Evolutionary conservation across 2,329 filamentous ascomycete genomes (phyloP).

Genomic region (Alternaria infectoria): DNA sequence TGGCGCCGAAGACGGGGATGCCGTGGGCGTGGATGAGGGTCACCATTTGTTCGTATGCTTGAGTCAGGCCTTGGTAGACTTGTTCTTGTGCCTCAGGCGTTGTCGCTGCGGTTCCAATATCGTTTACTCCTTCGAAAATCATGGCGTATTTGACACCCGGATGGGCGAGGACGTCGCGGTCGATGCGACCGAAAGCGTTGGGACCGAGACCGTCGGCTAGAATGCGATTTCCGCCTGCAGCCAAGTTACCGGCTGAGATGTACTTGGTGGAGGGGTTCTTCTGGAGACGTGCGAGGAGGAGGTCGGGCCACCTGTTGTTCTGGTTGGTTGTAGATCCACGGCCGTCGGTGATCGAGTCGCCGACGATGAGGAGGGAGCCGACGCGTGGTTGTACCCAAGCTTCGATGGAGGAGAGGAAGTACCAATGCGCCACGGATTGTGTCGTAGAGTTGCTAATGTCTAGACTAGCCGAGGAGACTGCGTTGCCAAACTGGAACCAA

Average conservation of each 20-base stretch:
- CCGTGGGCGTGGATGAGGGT: slow-evolving; percentile 61
- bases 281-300: slow-evolving; percentile 54
- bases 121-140: slow-evolving; percentile 70
- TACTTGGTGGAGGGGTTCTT: slow-evolving; percentile 50
- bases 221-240: slow-evolving; percentile 72
- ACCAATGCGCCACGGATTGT: slow-evolving; percentile 56
- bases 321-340: slow-evolving; percentile 64
- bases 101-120: slow-evolving; percentile 63
- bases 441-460: slow-evolving; percentile 47
- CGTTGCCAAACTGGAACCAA: slow-evolving; percentile 65
- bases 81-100: slow-evolving; percentile 54
- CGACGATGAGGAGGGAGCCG: slow-evolving; percentile 61
- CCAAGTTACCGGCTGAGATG: slow-evolving; percentile 68
- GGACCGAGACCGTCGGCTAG: slow-evolving; percentile 68
- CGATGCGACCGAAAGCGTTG: slow-evolving; percentile 64
- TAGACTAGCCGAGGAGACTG: slow-evolving; percentile 58
- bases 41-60: slow-evolving; percentile 66
- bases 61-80: slow-evolving; percentile 60
- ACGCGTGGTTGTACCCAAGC: slow-evolving; percentile 56
- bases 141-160: slow-evolving; percentile 66
- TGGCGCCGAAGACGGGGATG: slow-evolving; percentile 66
- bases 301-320: slow-evolving; percentile 60
- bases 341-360: slow-evolving; percentile 71
- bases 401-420: slow-evolving; percentile 65
- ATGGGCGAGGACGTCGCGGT: slow-evolving; percentile 68